Conservation (phyloP, 129 eudicot genomes). For the Dittrichia graveolens region DNA sequence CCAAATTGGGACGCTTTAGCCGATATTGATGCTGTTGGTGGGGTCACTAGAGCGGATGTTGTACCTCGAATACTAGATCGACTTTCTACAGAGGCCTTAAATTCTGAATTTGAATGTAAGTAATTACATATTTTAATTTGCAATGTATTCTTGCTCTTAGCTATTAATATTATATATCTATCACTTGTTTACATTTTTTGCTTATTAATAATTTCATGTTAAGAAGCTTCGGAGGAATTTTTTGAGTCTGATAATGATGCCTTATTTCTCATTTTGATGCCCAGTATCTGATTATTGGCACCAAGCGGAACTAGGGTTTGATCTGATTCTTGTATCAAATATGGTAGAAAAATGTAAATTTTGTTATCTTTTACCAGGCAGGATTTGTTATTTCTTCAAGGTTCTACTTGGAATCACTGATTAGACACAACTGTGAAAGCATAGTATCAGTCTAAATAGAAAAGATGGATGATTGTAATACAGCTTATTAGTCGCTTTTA, state of each 20-base stretch:
- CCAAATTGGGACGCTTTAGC: slow-evolving; percentile 99
- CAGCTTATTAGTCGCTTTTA: slow-evolving; percentile 6
- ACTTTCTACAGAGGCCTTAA: slow-evolving; percentile 77
- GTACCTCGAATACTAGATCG: slow-evolving; percentile 85
- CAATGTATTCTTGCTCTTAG: slow-evolving; percentile 8
- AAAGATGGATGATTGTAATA: background rate
- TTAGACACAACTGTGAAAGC: slow-evolving; percentile 1
- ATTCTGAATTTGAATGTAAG: slow-evolving; percentile 84
- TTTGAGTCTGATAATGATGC: slow-evolving; percentile 8
- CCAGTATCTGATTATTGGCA: background rate
- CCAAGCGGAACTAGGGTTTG: slow-evolving; percentile 13
- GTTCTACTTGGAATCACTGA: slow-evolving; percentile 5
- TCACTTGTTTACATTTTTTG: slow-evolving; percentile 22
- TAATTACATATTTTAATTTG: slow-evolving; percentile 23
- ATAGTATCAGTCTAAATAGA: background rate
- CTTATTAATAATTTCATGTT: slow-evolving; percentile 9
- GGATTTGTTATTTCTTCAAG: slow-evolving; percentile 3
- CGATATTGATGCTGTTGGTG: slow-evolving; percentile 96
- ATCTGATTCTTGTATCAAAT: slow-evolving; percentile 10
- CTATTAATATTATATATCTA: slow-evolving; percentile 11
- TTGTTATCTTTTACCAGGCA: slow-evolving; percentile 11
- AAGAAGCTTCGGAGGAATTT: background rate
- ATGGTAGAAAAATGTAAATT: background rate
- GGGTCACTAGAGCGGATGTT: slow-evolving; percentile 98
- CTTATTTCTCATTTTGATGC: background rate